Percentiles rank a stretch among this genome's conserved stretches.
phyloP scores from a whole-genome alignment of 192 early-diverging fungal species.

The Ambispora gerdemannii region DNA sequence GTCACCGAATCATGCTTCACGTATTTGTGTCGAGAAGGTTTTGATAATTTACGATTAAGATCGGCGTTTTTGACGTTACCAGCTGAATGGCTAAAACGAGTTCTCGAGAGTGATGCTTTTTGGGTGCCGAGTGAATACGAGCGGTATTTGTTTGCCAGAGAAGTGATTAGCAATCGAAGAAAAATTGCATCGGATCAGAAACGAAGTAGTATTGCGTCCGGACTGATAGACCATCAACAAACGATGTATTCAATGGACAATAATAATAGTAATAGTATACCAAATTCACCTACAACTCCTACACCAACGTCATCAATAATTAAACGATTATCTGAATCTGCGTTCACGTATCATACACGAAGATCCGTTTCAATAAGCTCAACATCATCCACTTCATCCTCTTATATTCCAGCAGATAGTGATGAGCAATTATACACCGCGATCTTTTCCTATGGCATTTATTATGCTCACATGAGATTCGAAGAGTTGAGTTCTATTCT shows the following conservation, averaged over 20 bases:
- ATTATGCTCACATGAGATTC: slow-evolving; percentile 57
- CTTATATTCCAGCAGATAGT: not conserved
- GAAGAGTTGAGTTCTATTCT: slow-evolving; percentile 47
- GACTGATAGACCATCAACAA: not conserved
- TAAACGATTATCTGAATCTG: not conserved
- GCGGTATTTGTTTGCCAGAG: slow-evolving; percentile 44
- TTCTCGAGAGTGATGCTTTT: slow-evolving; percentile 53
- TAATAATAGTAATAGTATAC: not conserved
- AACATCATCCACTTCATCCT: not conserved
- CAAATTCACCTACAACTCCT: slow-evolving; percentile 7
- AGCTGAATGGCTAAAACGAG: slow-evolving; percentile 41
- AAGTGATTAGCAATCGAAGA: slow-evolving; percentile 35
- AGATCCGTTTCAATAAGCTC: slow-evolving; percentile 16
- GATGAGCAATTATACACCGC: slow-evolving; percentile 32
- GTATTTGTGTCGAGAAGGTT: slow-evolving; percentile 54
- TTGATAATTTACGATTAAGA: slow-evolving; percentile 35
- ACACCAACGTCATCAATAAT: slow-evolving; percentile 12
- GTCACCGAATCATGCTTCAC: slow-evolving; percentile 51
- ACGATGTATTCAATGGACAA: not conserved
- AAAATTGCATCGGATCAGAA: not conserved
- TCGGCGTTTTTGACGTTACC: slow-evolving; percentile 40
- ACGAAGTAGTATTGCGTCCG: not conserved
- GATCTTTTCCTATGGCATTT: slow-evolving; percentile 42
- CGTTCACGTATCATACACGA: slow-evolving; percentile 24
- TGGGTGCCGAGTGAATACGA: slow-evolving; percentile 61